Evolutionary conservation across 257 asterid species (phyloP), one percentile per base, ranked within the genome.

Genomic region (Phtheirospermum japonicum): DNA sequence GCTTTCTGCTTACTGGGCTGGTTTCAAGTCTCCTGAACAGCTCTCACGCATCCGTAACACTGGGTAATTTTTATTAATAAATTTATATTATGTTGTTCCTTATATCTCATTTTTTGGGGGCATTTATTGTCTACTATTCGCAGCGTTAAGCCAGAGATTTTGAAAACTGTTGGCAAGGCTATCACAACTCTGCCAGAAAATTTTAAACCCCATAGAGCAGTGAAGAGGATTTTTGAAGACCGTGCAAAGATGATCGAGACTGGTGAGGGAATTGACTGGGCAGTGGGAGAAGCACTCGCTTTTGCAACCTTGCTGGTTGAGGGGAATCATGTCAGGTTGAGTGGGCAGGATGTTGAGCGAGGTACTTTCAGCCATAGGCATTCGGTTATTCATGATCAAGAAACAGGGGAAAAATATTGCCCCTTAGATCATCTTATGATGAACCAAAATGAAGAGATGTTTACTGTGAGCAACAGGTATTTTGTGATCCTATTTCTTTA

Each of bases 321-420:
- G 77, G 99, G 99, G 58, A 92, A 92, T 78, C 99, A 92, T 70
- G 97, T 92, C 65, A 86, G 99, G 75, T 80, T 92, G 82, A 92
- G 99, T 68, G 99, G 99, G 63, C 99, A 92, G 79, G 99, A 92
- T 75, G 99, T 92, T 62, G 97, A 92, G 85, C 79, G 99, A 72
- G 99, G 99, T 62, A 92, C 97, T 73, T 92, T 92, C 76, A 92
- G 99, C 84, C 99, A 92, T 74, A 85, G 99, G 36, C 99, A 92
- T 77, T 57, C 96, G 46, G 93, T 92, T 66, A 14, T 92, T 69
- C 99, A 89, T 73, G 98, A 91, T 73, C 98, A 91, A 71, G 96
- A 91, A 77, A 81, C 96, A 13, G 98, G 95, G 70, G 90, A 76
- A 49, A 46, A 73, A 61, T 91, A 88, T 80, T 91, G 98, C 70